A percentile compares a stretch with the other conserved stretches of the same genome.
Evolutionary conservation across 2,329 filamentous ascomycete genomes (phyloP).

Genomic region (Orbilia javanica): DNA sequence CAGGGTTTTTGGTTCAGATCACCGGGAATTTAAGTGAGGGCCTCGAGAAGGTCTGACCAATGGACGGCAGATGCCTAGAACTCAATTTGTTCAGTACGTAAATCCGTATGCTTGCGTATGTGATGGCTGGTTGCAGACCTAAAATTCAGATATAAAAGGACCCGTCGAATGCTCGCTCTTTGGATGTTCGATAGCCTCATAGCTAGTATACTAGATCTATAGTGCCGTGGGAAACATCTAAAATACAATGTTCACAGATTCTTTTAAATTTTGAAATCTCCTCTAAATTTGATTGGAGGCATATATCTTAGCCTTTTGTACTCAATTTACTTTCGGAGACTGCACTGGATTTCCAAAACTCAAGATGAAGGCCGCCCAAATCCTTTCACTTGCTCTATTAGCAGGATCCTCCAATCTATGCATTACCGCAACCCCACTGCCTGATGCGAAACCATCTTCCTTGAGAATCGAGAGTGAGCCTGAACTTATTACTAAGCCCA

Average conservation of each 20-base stretch:
- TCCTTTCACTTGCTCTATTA: neutral
- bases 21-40: too few relatives aligned
- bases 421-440: neutral
- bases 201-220: too few relatives aligned
- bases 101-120: slow-evolving; percentile 14
- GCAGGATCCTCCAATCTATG: neutral
- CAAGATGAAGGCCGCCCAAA: neutral
- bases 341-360: neutral
- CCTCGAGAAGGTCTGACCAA: neutral
- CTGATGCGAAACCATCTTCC: neutral
- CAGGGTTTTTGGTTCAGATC: neutral
- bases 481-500: neutral
- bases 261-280: too few relatives aligned
- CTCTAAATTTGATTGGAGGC: too few relatives aligned
- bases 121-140: neutral
- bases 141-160: slow-evolving; percentile 3
- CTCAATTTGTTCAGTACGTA: neutral
- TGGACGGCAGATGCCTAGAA: neutral
- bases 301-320: neutral
- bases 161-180: neutral
- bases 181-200: neutral
- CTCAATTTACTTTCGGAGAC: neutral
- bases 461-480: neutral
- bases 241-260: neutral
- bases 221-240: too few relatives aligned